phyloP scores from a whole-genome alignment of 306 rosid species.

The Dryas drummondii region DNA sequence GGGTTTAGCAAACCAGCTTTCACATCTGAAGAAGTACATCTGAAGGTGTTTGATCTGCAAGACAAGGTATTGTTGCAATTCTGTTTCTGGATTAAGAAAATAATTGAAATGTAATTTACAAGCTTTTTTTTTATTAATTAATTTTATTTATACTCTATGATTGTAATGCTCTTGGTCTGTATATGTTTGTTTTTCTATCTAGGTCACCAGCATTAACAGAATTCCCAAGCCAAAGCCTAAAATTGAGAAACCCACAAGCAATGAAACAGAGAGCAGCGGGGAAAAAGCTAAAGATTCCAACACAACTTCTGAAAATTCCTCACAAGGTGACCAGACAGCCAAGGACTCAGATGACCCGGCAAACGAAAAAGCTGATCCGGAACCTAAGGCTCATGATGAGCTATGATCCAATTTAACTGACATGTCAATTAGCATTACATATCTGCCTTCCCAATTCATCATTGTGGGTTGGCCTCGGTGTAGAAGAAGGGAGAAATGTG shows the following conservation, averaged over 20 bases:
- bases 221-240: constrained; percentile 94
- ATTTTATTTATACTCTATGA: neutral
- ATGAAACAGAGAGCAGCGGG: constrained; percentile 51
- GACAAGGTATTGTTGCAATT: constrained; percentile 58
- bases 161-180: constrained; percentile 4
- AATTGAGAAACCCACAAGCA: constrained; percentile 58
- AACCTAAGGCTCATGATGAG: constrained; percentile 61
- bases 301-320: constrained; percentile 44
- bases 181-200: constrained; percentile 12
- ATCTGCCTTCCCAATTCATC: constrained; percentile 33
- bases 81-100: constrained; percentile 5
- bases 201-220: constrained; percentile 67
- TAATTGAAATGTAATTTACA: constrained; percentile 9
- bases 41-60: constrained; percentile 61
- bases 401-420: constrained; percentile 46
- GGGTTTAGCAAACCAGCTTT: constrained; percentile 66
- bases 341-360: constrained; percentile 34
- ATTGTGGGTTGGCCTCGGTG: constrained; percentile 25
- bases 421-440: constrained; percentile 24
- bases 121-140: neutral
- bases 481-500: constrained; percentile 1
- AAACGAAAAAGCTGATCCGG: constrained; percentile 37
- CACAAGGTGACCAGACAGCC: constrained; percentile 37
- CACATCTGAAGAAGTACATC: constrained; percentile 77
- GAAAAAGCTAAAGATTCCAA: constrained; percentile 39